These are phyloP conservation scores for Cerioporus squamosus DNA, from an alignment of 1,284 basidiomycete genomes.

Conservation along the genomic window DNA sequence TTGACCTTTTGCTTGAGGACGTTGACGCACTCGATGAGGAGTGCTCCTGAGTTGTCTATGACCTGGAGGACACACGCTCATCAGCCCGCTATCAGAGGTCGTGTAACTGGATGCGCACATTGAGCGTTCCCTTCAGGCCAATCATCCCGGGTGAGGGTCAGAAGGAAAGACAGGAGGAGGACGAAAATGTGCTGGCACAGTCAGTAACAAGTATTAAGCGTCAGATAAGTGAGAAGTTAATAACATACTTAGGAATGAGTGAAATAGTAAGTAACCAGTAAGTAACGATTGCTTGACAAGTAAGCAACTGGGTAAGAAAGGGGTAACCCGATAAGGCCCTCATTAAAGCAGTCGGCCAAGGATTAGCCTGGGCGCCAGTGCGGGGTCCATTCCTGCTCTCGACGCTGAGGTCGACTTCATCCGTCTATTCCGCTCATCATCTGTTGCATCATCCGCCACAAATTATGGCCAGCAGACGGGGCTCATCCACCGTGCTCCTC, in stretches of 20 bases:
- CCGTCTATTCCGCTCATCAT: neutral
- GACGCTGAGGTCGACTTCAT: neutral
- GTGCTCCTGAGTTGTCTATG: conserved; percentile 98
- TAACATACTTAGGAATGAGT: no score
- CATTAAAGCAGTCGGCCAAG: no score
- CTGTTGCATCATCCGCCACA: neutral
- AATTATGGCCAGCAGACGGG: conserved; percentile 60
- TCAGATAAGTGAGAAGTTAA: no score
- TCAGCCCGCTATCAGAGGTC: neutral
- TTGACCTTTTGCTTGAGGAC: conserved; percentile 95
- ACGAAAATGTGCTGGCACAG: no score
- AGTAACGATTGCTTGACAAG: no score
- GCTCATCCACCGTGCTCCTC: conserved; percentile 74
- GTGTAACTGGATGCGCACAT: conserved; percentile 50
- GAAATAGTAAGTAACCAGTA: no score
- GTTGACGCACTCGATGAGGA: conserved; percentile 97
- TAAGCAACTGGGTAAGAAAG: no score
- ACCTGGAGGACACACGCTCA: conserved; percentile 59
- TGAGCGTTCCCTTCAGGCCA: conserved; percentile 90
- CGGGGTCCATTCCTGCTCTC: neutral
- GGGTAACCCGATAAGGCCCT: no score
- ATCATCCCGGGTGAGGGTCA: conserved; percentile 70
- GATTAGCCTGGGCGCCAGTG: neutral
- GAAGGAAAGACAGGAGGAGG: conserved; percentile 1
- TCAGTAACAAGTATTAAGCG: no score